Evolutionary conservation across 2,329 filamentous ascomycete species (phyloP).

Genomic region (Cladosporium austrohemisphaericum): DNA sequence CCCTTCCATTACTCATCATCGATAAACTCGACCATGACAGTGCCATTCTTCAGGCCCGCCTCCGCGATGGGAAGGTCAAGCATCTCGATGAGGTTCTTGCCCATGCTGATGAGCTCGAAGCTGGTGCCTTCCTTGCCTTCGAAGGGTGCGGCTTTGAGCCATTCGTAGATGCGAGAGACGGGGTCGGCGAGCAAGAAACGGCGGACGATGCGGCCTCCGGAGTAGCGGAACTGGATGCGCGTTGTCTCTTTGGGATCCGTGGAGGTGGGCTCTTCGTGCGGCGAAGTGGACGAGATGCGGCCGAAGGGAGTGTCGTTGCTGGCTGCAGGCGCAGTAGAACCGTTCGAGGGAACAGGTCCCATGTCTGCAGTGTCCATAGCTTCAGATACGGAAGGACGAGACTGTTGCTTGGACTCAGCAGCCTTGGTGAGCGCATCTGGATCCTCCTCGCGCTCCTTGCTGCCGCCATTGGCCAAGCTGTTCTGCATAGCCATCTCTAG

Average conservation of each 20-base stretch:
- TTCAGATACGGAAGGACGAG: conserved; percentile 15
- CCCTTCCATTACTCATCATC: conserved; percentile 24
- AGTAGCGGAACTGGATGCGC: conserved; percentile 87
- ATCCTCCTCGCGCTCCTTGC: conserved; percentile 61
- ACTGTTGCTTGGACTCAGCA: conserved; percentile 34
- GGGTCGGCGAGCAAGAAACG: conserved; percentile 74
- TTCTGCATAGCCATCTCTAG: conserved; percentile 88
- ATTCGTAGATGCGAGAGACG: conserved; percentile 86
- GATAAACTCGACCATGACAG: conserved; percentile 86
- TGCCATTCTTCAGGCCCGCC: conserved; percentile 84
- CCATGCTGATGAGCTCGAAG: conserved; percentile 88
- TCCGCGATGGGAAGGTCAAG: conserved; percentile 71
- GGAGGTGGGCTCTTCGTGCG: conserved; percentile 71
- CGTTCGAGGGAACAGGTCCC: conserved; percentile 16
- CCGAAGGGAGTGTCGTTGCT: conserved; percentile 52
- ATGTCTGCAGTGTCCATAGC: conserved; percentile 31
- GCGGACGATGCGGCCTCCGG: conserved; percentile 78
- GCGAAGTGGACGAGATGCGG: conserved; percentile 65
- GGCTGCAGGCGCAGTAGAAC: conserved; percentile 16
- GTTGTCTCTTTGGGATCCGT: conserved; percentile 67
- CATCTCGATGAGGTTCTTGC: conserved; percentile 74
- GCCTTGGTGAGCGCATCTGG: conserved; percentile 79
- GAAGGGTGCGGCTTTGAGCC: conserved; percentile 84
- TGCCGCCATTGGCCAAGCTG: conserved; percentile 62
- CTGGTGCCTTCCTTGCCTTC: conserved; percentile 72